Evolutionary conservation across 2,329 filamentous ascomycete species (phyloP), one percentile per base, ranked within the genome.

Genomic region (Penicillium sp.): DNA sequence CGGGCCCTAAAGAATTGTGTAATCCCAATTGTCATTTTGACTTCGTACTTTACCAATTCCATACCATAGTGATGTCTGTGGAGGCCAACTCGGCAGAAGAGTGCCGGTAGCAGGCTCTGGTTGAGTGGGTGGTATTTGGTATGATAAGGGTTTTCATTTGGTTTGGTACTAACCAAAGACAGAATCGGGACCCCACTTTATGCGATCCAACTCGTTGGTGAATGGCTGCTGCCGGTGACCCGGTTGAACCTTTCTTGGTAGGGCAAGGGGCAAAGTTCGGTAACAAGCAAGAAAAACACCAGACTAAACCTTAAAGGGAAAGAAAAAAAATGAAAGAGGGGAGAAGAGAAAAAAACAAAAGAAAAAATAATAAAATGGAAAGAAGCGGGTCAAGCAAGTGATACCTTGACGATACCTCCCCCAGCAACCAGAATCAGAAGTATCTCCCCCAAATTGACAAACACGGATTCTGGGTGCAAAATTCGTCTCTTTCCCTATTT

Each of bases 61-160:
- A 54, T 55, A 57, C 50, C 30, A 33, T 3, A 46, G 37, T 45
- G 40, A 22, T 34, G 43, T 43, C 40, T 49, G 52, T 56, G 52
- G 51, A 52, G 49, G 44, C 38, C 41, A 41, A 49, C 55, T 58
- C 58, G 58, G 58, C 58, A 61, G 55, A 41, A 6, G 33, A 40
- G 47, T 61, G 58, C 58, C 58, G 58, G 54, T 45, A 46, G 50
- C 22, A 37, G 27, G 35, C 45, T 42, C 22, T 10, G 8, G 13
- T 28, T 28, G 25, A 19, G 14, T 28, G 37, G 37, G 46, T 49
- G 43, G 46, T 51, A 41, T 54, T 18, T 18, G 35, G 35, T 40
- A 42, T 13, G n/a, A 31, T 47, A 38, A 8, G 30, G 30, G 40
- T 47, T 50, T 48, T 41, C 28, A 29, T 28, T 33, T 41, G n/a